Percentiles rank a stretch among this genome's conserved stretches.
These are phyloP conservation scores for Fusarium sp. DNA, from an alignment of 2,329 filamentous ascomycete species.

Conservation along the genomic window DNA sequence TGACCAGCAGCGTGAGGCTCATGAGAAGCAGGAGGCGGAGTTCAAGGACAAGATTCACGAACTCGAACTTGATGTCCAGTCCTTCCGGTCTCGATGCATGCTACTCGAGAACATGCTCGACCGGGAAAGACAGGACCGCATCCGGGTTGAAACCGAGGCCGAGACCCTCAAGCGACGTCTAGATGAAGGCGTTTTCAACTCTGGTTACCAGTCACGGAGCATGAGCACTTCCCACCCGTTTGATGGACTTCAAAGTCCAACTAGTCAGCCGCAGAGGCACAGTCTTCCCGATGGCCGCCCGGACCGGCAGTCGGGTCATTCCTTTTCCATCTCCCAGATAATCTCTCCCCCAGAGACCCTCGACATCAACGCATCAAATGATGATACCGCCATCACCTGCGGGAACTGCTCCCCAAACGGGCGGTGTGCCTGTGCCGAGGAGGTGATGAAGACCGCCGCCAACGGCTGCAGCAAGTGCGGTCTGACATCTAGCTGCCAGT, in stretches of 20 bases:
- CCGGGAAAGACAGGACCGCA: slow-evolving; percentile 61
- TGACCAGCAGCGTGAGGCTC: slow-evolving; percentile 64
- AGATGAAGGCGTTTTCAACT: slow-evolving; percentile 42
- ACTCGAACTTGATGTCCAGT: slow-evolving; percentile 71
- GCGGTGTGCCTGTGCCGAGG: slow-evolving; percentile 66
- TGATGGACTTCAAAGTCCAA: slow-evolving; percentile 43
- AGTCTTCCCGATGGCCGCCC: slow-evolving; percentile 42
- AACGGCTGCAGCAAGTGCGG: slow-evolving; percentile 72
- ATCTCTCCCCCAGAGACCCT: slow-evolving; percentile 61
- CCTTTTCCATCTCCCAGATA: slow-evolving; percentile 65
- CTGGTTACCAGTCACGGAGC: slow-evolving; percentile 41
- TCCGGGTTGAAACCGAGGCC: slow-evolving; percentile 54
- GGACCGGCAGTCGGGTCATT: slow-evolving; percentile 47
- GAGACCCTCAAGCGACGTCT: slow-evolving; percentile 47
- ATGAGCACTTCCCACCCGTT: slow-evolving; percentile 42
- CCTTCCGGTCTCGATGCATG: slow-evolving; percentile 67
- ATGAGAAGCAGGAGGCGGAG: slow-evolving; percentile 65
- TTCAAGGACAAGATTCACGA: slow-evolving; percentile 63
- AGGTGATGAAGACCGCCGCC: slow-evolving; percentile 61
- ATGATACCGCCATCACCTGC: slow-evolving; percentile 56
- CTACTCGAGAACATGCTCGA: slow-evolving; percentile 70
- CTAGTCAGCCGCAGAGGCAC: slow-evolving; percentile 41
- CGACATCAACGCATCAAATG: slow-evolving; percentile 44
- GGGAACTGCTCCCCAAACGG: slow-evolving; percentile 63
- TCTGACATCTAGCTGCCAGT: slow-evolving; percentile 68